Conservation (phyloP, 495 filamentous ascomycete genomes). For the Podospora pseudopauciseta region DNA sequence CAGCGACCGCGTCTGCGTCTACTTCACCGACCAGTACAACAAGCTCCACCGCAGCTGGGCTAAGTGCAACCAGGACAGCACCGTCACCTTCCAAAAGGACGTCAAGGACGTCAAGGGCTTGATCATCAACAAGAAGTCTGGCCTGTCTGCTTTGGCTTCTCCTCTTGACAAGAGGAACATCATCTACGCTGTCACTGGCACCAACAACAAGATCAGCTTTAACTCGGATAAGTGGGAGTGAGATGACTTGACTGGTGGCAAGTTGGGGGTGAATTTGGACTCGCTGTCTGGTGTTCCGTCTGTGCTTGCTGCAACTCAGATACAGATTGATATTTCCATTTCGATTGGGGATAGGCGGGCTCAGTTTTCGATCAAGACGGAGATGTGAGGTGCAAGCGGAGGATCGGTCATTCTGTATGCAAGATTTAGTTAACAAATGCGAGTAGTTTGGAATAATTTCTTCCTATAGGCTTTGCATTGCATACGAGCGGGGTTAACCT, state of each 20-base stretch:
- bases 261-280: background rate
- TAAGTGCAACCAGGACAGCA: background rate
- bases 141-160: background rate
- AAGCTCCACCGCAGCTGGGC: slow-evolving; percentile 1
- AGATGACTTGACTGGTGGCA: background rate
- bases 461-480: no score
- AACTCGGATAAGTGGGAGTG: slow-evolving; percentile 1
- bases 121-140: background rate
- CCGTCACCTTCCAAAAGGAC: background rate
- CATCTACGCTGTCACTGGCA: slow-evolving; percentile 1
- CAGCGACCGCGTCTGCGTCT: slow-evolving; percentile 3
- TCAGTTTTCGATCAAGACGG: background rate
- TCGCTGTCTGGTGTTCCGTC: background rate
- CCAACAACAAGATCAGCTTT: slow-evolving; percentile 1
- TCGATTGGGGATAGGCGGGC: background rate
- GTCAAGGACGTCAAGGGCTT: slow-evolving; percentile 2
- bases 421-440: no score
- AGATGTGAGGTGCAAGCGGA: background rate
- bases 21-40: slow-evolving; percentile 6
- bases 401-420: background rate
- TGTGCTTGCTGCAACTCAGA: background rate
- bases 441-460: no score
- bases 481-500: no score
- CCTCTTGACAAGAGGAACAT: background rate
- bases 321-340: slow-evolving; percentile 5